Percentiles rank a stretch among this genome's conserved stretches.
These are phyloP conservation scores for Gossypium trilobum DNA, from an alignment of 441 rosid genomes.

Conservation along the genomic window DNA sequence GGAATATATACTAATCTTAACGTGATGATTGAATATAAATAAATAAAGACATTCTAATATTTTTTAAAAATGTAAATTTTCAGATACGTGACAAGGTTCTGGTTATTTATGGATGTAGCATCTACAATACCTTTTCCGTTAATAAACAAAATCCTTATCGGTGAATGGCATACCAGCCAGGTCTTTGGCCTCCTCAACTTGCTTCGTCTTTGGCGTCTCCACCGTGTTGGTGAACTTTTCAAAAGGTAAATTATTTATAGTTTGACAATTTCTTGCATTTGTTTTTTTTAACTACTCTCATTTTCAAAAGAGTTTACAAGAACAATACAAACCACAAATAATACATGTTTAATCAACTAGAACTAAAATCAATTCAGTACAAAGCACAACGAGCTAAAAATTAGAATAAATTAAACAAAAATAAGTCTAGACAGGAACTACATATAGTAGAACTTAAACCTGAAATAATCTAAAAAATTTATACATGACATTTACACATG, in stretches of 20 bases:
- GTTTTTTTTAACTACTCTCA: not conserved
- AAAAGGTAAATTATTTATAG: conserved; percentile 34
- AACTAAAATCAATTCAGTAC: too few species aligned
- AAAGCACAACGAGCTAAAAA: too few species aligned
- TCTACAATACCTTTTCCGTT: conserved; percentile 66
- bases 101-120: conserved; percentile 76
- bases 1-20: too few species aligned
- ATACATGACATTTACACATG: too few species aligned
- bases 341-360: too few species aligned
- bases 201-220: conserved; percentile 84
- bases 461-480: too few species aligned
- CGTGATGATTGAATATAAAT: too few species aligned
- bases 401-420: too few species aligned
- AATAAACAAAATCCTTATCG: conserved; percentile 40
- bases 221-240: conserved; percentile 67
- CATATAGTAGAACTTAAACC: too few species aligned
- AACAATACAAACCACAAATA: too few species aligned
- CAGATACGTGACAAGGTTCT: conserved; percentile 50
- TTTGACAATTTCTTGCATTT: not conserved
- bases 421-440: too few species aligned
- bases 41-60: not conserved
- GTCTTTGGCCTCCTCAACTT: conserved; percentile 59
- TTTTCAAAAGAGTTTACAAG: too few species aligned
- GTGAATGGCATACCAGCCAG: conserved; percentile 26
- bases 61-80: not conserved